These are phyloP conservation scores for Aspergillus quadrilineatus DNA, from an alignment of 2,329 filamentous ascomycete genomes.

Conservation along the genomic window DNA sequence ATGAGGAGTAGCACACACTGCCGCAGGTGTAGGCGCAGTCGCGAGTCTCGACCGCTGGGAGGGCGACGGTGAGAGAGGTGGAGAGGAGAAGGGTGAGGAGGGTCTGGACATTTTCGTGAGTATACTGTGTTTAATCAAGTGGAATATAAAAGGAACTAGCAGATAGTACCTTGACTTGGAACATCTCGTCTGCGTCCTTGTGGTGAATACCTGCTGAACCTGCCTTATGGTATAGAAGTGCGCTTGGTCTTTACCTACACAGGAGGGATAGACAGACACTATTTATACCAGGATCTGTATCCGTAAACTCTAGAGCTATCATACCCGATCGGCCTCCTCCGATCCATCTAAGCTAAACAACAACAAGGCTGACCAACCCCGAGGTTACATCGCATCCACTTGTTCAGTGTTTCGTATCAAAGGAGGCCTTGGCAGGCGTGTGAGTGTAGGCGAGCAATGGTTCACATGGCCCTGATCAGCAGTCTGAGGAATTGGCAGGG, in stretches of 20 bases:
- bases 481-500: neutral
- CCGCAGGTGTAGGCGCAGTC: slow-evolving; percentile 56
- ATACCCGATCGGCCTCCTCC: neutral
- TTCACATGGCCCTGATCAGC: slow-evolving; percentile 1
- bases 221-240: neutral
- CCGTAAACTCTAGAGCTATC: neutral
- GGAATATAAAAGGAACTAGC: no score
- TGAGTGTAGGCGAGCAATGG: neutral
- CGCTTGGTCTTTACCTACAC: neutral
- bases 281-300: neutral
- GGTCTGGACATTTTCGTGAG: neutral
- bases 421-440: neutral
- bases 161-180: slow-evolving; percentile 1
- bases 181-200: neutral
- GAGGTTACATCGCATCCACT: slow-evolving; percentile 7
- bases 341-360: neutral
- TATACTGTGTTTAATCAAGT: neutral
- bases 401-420: neutral
- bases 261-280: neutral
- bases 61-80: slow-evolving; percentile 25
- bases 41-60: slow-evolving; percentile 35
- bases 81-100: slow-evolving; percentile 22
- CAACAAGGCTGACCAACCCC: neutral
- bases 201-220: neutral
- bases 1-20: slow-evolving; percentile 51